Evolutionary conservation across 306 rosid genomes (phyloP).

Genomic region (Albizia julibrissin): DNA sequence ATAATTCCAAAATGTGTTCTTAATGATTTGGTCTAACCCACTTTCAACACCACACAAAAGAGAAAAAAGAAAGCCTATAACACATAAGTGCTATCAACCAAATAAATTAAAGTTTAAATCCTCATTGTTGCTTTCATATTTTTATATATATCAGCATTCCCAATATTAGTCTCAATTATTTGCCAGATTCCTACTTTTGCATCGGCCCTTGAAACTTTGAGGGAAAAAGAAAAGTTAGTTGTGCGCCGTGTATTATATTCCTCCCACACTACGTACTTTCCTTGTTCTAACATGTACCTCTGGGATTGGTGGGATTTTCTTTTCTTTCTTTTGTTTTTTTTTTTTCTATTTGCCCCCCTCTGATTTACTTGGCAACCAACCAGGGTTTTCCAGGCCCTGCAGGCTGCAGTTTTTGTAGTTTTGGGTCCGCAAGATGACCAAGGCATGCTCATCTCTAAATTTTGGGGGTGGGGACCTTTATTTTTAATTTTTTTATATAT

Average conservation of each 20-base stretch:
- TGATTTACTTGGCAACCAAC: constrained; percentile 43
- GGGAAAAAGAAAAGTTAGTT: constrained; percentile 36
- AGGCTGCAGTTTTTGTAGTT: not conserved
- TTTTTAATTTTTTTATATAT: too few relatives aligned
- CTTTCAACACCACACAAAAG: constrained; percentile 49
- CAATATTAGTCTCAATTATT: constrained; percentile 36
- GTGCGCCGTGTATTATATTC: constrained; percentile 47
- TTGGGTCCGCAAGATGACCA: too few relatives aligned
- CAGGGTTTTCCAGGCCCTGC: not conserved
- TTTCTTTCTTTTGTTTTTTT: not conserved
- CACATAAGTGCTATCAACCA: constrained; percentile 24
- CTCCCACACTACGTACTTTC: not conserved
- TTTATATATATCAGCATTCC: constrained; percentile 20
- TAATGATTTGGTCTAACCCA: constrained; percentile 57
- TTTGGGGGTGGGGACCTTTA: too few relatives aligned
- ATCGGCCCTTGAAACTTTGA: constrained; percentile 48
- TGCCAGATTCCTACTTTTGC: constrained; percentile 39
- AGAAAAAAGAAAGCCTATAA: constrained; percentile 4
- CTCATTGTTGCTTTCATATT: constrained; percentile 36
- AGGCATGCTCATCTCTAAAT: too few relatives aligned
- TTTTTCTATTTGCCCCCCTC: not conserved
- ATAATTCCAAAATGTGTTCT: constrained; percentile 32
- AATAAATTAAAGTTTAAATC: constrained; percentile 45
- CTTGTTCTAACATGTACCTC: not conserved
- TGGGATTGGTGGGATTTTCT: not conserved